phyloP scores from a whole-genome alignment of 2,329 filamentous ascomycete species.

The Neoarthrinium moseri region DNA sequence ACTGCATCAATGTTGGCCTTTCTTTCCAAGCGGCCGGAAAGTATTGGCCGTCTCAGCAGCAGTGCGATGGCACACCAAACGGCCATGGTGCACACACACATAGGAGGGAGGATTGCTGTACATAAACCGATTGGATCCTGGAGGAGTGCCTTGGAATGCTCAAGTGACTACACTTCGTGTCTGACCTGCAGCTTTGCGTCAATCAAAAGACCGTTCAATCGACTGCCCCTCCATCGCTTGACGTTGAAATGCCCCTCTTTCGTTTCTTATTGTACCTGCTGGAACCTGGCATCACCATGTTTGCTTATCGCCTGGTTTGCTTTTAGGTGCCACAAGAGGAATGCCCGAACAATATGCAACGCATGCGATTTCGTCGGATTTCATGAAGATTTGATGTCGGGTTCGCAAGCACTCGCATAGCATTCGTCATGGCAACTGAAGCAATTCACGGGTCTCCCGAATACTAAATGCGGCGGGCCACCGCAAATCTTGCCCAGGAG shows the following conservation, averaged over 20 bases:
- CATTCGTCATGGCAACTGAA: no score
- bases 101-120: background rate
- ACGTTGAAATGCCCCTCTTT: no score
- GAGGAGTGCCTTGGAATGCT: conserved; percentile 1
- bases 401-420: no score
- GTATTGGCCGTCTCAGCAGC: background rate
- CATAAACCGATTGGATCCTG: conserved; percentile 5
- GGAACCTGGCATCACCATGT: background rate
- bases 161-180: background rate
- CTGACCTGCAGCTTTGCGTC: background rate
- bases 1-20: no score
- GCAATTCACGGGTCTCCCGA: no score
- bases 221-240: no score
- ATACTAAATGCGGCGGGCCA: no score
- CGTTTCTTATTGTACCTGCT: no score
- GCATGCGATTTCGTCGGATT: no score
- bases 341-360: background rate
- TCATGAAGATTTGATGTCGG: no score
- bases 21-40: no score
- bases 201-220: background rate
- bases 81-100: background rate
- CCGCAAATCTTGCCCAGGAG: no score
- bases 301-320: background rate
- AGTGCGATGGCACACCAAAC: background rate
- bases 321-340: background rate